phyloP scores from a whole-genome alignment of 116 monocot genomes.

The Phalaenopsis hybrid region DNA sequence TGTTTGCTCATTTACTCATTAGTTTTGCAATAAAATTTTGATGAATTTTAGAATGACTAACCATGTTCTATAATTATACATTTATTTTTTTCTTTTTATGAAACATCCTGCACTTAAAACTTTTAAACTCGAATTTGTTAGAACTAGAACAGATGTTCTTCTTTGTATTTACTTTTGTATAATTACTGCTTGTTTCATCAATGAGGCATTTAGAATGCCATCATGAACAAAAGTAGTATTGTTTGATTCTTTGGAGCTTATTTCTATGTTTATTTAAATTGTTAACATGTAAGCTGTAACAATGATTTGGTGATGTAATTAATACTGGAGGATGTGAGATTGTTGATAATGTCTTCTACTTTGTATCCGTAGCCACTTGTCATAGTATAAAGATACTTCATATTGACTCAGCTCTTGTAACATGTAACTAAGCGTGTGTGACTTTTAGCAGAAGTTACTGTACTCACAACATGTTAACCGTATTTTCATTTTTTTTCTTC shows the following conservation, averaged over 20 bases:
- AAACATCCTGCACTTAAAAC: neutral
- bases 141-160: neutral
- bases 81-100: neutral
- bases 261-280: slow-evolving; percentile 1
- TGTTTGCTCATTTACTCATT: neutral
- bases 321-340: neutral
- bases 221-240: neutral
- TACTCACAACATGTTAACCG: no score
- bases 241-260: neutral
- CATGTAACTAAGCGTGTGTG: no score
- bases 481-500: no score
- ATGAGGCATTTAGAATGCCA: neutral
- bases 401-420: no score
- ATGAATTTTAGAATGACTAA: neutral
- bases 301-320: neutral
- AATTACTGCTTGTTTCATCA: neutral
- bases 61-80: neutral
- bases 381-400: no score
- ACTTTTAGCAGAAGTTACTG: no score
- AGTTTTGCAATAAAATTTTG: neutral
- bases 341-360: no score
- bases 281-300: neutral
- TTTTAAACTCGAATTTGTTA: neutral
- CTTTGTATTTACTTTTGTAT: neutral
- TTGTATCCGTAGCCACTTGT: no score